A percentile compares a stretch with the other conserved stretches of the same genome.
Evolutionary conservation across 2,329 filamentous ascomycete species (phyloP).

Genomic region (Cercospora sojina): DNA sequence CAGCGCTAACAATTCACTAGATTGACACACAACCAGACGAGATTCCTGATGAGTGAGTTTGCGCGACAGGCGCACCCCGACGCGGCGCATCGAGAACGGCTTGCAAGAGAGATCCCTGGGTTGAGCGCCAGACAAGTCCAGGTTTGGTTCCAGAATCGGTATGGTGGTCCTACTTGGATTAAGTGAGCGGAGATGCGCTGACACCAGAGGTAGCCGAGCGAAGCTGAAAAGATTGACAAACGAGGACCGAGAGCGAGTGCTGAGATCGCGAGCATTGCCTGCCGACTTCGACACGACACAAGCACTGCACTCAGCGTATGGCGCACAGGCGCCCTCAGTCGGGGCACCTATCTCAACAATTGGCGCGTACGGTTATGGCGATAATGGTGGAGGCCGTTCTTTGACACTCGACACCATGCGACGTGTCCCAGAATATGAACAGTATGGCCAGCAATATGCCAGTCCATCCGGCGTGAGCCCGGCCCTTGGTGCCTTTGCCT

Average conservation of each 20-base stretch:
- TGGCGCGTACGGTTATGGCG: slow-evolving; percentile 43
- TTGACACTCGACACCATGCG: slow-evolving; percentile 68
- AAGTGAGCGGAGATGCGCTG: slow-evolving; percentile 1
- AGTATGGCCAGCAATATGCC: slow-evolving; percentile 62
- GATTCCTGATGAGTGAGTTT: slow-evolving; percentile 96
- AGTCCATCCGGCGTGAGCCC: slow-evolving; percentile 63
- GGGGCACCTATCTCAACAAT: slow-evolving; percentile 52
- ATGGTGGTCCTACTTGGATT: slow-evolving; percentile 26
- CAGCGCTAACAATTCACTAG: slow-evolving; percentile 47
- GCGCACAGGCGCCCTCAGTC: slow-evolving; percentile 43
- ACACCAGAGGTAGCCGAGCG: slow-evolving; percentile 49
- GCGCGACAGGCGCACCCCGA: slow-evolving; percentile 92
- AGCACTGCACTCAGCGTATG: slow-evolving; percentile 57
- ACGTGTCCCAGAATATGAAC: slow-evolving; percentile 62
- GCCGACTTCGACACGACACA: slow-evolving; percentile 61
- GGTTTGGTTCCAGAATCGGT: slow-evolving; percentile 99
- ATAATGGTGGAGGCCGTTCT: slow-evolving; percentile 64
- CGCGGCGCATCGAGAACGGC: slow-evolving; percentile 80
- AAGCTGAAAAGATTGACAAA: slow-evolving; percentile 62
- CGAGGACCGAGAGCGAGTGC: slow-evolving; percentile 61
- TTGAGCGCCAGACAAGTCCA: slow-evolving; percentile 90
- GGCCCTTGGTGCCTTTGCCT: slow-evolving; percentile 65
- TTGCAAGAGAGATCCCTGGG: slow-evolving; percentile 87
- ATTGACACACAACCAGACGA: slow-evolving; percentile 93
- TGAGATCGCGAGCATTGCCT: slow-evolving; percentile 59